These are phyloP conservation scores for Alliaria petiolata DNA, from an alignment of 345 rosid genomes.

Conservation along the genomic window DNA sequence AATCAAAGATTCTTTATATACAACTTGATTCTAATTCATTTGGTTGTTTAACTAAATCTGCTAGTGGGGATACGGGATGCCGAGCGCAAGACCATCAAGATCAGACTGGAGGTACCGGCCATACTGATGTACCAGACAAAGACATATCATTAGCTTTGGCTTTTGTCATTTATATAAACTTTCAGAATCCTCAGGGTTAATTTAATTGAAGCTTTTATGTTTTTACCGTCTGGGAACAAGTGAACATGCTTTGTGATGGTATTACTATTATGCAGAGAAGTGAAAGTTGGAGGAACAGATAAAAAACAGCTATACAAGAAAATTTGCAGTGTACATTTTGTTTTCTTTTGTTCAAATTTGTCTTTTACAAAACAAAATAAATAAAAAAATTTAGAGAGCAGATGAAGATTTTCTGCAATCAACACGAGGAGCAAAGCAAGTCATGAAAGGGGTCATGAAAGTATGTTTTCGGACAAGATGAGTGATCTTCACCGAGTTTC, in stretches of 20 bases:
- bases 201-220: background rate
- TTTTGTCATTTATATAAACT: slow-evolving; percentile 26
- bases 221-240: background rate
- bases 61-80: slow-evolving; percentile 80
- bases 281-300: slow-evolving; percentile 4
- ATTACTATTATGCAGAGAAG: background rate
- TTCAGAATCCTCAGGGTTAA: background rate
- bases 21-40: background rate
- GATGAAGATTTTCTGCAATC: slow-evolving; percentile 35
- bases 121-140: slow-evolving; percentile 37
- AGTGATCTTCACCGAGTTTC: slow-evolving; percentile 32
- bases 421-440: slow-evolving; percentile 55
- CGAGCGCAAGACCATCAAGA: slow-evolving; percentile 62
- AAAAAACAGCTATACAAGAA: slow-evolving; percentile 22
- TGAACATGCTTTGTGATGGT: slow-evolving; percentile 3
- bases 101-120: slow-evolving; percentile 94
- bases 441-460: slow-evolving; percentile 34
- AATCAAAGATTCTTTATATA: background rate
- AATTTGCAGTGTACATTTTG: slow-evolving; percentile 22
- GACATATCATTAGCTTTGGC: slow-evolving; percentile 9
- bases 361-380: background rate
- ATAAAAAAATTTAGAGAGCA: background rate
- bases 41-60: background rate
- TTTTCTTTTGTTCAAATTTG: slow-evolving; percentile 2
- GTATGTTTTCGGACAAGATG: slow-evolving; percentile 38